Conservation (phyloP, 2,329 filamentous ascomycete species). For the Colletotrichum musicola region DNA sequence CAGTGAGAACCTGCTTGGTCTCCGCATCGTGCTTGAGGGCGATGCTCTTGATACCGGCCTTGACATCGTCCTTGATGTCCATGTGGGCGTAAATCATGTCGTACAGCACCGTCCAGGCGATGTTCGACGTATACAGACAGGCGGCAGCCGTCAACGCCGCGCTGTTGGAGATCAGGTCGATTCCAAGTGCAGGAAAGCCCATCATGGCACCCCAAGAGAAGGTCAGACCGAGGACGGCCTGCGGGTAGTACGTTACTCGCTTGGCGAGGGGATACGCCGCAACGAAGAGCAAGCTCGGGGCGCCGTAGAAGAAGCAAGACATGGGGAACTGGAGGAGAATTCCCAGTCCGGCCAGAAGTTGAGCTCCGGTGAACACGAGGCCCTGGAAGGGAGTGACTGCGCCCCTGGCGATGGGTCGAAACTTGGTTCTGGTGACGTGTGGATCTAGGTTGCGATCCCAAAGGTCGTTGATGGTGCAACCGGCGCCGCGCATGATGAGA, state of each 20-base stretch:
- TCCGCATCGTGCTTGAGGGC: conserved; percentile 82
- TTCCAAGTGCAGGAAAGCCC: conserved; percentile 85
- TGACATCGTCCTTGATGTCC: conserved; percentile 87
- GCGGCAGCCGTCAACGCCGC: conserved; percentile 75
- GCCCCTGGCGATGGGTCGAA: conserved; percentile 84
- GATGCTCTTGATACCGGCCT: conserved; percentile 90
- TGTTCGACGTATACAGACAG: conserved; percentile 80
- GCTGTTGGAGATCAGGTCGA: conserved; percentile 77
- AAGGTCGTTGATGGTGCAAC: conserved; percentile 90
- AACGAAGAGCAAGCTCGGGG: conserved; percentile 81
- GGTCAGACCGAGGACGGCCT: conserved; percentile 84
- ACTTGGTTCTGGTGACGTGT: conserved; percentile 79
- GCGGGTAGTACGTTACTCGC: conserved; percentile 88
- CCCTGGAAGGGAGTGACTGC: conserved; percentile 81
- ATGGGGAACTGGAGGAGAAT: conserved; percentile 82
- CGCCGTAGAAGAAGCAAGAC: conserved; percentile 80
- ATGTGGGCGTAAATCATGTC: conserved; percentile 96
- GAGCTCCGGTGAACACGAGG: conserved; percentile 78
- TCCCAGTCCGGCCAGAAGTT: conserved; percentile 79
- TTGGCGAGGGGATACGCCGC: conserved; percentile 86
- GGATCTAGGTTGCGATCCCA: conserved; percentile 91
- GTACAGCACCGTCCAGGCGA: conserved; percentile 89
- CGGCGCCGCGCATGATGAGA: conserved; percentile 87
- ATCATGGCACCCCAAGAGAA: conserved; percentile 93
- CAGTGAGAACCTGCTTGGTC: conserved; percentile 81